These are phyloP conservation scores for Trametes sanguinea DNA, from an alignment of 768 basidiomycete genomes.

Conservation along the genomic window DNA sequence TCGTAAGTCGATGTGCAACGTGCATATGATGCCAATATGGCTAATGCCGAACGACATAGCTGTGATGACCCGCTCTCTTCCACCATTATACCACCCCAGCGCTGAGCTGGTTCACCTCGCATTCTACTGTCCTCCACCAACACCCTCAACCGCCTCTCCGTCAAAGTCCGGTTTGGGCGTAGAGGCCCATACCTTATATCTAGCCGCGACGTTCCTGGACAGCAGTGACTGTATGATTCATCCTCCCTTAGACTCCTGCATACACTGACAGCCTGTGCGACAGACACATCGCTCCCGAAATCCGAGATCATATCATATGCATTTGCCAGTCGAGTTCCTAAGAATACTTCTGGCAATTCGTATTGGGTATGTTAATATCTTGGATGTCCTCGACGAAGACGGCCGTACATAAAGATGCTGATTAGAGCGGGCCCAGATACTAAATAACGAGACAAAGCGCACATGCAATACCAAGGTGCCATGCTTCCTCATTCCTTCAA, in stretches of 20 bases:
- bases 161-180: conserved; percentile 25
- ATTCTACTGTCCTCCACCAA: conserved; percentile 39
- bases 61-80: conserved; percentile 45
- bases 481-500: conserved; percentile 44
- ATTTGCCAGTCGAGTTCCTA: conserved; percentile 26
- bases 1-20: conserved; percentile 38
- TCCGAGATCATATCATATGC: conserved; percentile 38
- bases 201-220: conserved; percentile 58
- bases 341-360: conserved; percentile 23
- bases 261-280: neutral
- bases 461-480: conserved; percentile 48
- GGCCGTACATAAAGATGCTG: neutral
- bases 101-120: conserved; percentile 44
- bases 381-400: too few relatives aligned
- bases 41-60: conserved; percentile 33
- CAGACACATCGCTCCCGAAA: conserved; percentile 40
- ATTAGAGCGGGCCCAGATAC: neutral
- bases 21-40: conserved; percentile 3
- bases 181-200: conserved; percentile 41
- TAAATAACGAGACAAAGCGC: conserved; percentile 31
- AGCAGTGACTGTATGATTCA: conserved; percentile 58
- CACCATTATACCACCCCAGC: conserved; percentile 43
- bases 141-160: conserved; percentile 29
- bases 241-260: neutral
- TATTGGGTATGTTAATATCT: conserved; percentile 42